A percentile compares a stretch with the other conserved stretches of the same genome.
phyloP scores from a whole-genome alignment of 164 flowering plant genomes.

The Vitis rotundifolia region DNA sequence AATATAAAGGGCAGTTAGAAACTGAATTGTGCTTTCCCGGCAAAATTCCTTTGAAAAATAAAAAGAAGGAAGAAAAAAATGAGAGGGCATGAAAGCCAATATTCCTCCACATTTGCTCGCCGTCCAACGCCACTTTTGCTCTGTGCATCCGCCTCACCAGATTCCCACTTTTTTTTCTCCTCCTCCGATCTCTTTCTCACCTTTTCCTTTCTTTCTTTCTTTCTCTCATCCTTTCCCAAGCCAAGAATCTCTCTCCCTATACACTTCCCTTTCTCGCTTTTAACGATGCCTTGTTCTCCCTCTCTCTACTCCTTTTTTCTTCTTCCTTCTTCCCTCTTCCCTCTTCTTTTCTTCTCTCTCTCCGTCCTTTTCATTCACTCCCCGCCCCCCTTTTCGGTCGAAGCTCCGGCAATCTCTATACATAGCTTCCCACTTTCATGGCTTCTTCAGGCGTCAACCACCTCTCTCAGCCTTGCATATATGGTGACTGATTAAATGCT shows the following conservation, averaged over 20 bases:
- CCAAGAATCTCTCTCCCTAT: constrained; percentile 59
- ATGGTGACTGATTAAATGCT: constrained; percentile 41
- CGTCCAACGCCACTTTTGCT: constrained; percentile 25
- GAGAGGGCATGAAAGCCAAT: background rate
- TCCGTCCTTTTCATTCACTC: no score
- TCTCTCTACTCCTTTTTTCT: constrained; percentile 30
- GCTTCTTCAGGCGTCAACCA: constrained; percentile 59
- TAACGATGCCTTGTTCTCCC: constrained; percentile 7
- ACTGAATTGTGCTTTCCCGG: constrained; percentile 2
- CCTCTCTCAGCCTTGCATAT: constrained; percentile 58
- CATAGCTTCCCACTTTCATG: constrained; percentile 33
- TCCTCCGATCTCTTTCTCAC: constrained; percentile 1
- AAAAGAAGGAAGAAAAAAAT: background rate
- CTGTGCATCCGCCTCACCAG: constrained; percentile 35
- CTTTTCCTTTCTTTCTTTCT: constrained; percentile 3
- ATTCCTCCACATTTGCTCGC: background rate
- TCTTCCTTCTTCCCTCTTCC: constrained; percentile 10
- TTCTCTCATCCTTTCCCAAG: constrained; percentile 46
- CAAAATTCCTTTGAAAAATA: constrained; percentile 1
- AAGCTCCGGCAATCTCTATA: constrained; percentile 9
- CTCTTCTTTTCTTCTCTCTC: background rate
- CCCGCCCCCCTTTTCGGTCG: no score
- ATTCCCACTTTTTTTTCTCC: constrained; percentile 24
- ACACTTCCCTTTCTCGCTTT: constrained; percentile 10
- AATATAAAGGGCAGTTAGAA: background rate